Evolutionary conservation across 176 grass and related monocot genomes (phyloP), one percentile per base, ranked within the genome.

Genomic region (Saccharum officinarum): DNA sequence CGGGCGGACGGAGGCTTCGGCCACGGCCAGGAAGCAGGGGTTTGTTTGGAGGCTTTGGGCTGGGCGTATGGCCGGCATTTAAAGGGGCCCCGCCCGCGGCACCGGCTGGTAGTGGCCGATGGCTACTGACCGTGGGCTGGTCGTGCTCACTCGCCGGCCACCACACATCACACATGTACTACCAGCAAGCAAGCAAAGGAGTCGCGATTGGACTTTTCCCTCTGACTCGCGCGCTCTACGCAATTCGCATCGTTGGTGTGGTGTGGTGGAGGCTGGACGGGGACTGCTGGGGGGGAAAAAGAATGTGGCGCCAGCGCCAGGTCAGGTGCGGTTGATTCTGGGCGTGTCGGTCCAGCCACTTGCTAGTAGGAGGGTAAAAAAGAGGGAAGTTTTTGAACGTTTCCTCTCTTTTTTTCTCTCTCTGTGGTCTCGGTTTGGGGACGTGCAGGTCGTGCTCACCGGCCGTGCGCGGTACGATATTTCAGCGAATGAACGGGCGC

Each of bases 51-150:
- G 36, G 37, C 15, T 14, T 8, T 28, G 8, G 45, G 69, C 49
- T 31, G 42, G 20, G 80, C 46, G 74, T 6, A 49, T 15, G 88
- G 88, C 61, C 10, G 7, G 74, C 78, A 86, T 90, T 90, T 90
- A 90, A 89, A 54, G 78, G 54, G 83, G 12, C 3, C 12, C 40
- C 6, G 5, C 8, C 3, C 28, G 46, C 46, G 46, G 3, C 78
- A 38, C 37, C 18, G 73, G 80, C 86, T 40, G 42, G 71, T 28
- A 26, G 40, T 30, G 70, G 71, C 26, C 42, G 41, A 26, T 23
- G 70, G 41, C 70, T 6, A 46, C 69, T 42, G 69, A 25, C 69
- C 39, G 70, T 26, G 71, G 12, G 44, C 71, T 47, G 20, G 70
- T 47, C 70, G 41, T 73, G 23, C 42, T 73, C 42, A 18, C 71